Evolutionary conservation across 1,139 yeast genomes (phyloP).

Genomic region (Yamadazyma songkhlaensis): DNA sequence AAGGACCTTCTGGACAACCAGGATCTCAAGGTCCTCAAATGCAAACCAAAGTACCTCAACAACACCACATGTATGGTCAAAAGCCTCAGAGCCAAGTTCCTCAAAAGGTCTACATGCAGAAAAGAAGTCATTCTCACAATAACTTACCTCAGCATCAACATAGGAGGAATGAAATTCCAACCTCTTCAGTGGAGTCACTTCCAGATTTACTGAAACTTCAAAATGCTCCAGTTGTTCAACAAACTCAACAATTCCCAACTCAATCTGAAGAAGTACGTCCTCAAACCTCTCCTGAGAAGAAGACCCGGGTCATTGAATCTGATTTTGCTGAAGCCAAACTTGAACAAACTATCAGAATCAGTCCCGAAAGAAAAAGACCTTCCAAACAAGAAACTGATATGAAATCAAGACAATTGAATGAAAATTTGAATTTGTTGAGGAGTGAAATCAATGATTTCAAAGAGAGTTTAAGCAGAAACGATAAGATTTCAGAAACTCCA

Average conservation of each 20-base stretch:
- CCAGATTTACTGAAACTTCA: neutral
- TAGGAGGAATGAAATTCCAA: too few species aligned
- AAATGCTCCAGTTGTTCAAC: conserved; percentile 5
- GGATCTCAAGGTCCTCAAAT: neutral
- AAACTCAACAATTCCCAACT: conserved; percentile 2
- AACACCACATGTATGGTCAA: too few species aligned
- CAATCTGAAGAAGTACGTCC: neutral
- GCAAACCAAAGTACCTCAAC: too few species aligned
- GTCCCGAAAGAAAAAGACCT: conserved; percentile 4
- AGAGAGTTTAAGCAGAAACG: conserved; percentile 36
- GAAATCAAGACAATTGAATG: conserved; percentile 34
- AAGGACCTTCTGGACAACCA: too few species aligned
- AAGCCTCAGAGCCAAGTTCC: too few species aligned
- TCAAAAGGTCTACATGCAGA: too few species aligned
- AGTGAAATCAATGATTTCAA: conserved; percentile 47
- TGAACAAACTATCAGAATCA: conserved; percentile 1
- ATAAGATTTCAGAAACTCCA: conserved; percentile 13
- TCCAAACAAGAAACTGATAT: conserved; percentile 10
- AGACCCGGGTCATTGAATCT: too few species aligned
- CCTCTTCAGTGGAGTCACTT: too few species aligned
- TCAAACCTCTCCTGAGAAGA: neutral
- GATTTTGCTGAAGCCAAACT: neutral
- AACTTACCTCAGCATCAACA: too few species aligned
- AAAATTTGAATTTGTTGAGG: conserved; percentile 41
- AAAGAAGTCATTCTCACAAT: too few species aligned